A percentile compares a stretch with the other conserved stretches of the same genome.
Conservation (phyloP, 2,329 filamentous ascomycete species). For the Tympanopsis confertula region DNA sequence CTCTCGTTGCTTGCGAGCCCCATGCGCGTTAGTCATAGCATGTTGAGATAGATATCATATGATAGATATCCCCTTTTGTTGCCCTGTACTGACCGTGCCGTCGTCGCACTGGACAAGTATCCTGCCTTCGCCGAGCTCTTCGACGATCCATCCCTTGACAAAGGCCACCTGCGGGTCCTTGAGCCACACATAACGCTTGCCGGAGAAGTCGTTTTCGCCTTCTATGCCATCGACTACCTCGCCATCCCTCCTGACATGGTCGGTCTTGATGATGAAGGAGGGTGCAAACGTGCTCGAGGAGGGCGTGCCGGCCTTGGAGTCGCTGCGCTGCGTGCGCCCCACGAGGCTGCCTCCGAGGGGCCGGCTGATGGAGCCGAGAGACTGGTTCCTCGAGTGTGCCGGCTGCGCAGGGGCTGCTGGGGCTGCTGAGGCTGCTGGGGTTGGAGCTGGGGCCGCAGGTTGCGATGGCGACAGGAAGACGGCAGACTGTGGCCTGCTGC, state of each 20-base stretch:
- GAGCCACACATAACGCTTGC: constrained; percentile 96
- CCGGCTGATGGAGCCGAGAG: constrained; percentile 40
- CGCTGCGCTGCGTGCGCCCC: constrained; percentile 30
- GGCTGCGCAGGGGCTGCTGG: constrained; percentile 23
- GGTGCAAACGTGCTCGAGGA: constrained; percentile 81
- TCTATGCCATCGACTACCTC: constrained; percentile 65
- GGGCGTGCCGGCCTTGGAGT: constrained; percentile 54
- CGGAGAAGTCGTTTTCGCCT: constrained; percentile 97
- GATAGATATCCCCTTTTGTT: too few relatives aligned
- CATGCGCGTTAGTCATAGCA: neutral
- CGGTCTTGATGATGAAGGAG: constrained; percentile 86
- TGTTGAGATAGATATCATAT: neutral
- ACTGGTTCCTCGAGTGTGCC: constrained; percentile 58
- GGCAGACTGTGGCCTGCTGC: constrained; percentile 62
- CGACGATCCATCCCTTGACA: constrained; percentile 81
- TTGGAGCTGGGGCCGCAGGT: constrained; percentile 22
- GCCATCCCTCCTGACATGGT: constrained; percentile 52
- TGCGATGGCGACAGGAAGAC: constrained; percentile 53
- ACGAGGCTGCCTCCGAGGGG: constrained; percentile 11
- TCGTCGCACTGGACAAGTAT: constrained; percentile 88
- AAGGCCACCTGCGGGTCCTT: constrained; percentile 80
- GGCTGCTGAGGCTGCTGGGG: constrained; percentile 11
- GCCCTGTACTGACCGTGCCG: constrained; percentile 54
- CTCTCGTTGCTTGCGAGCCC: constrained; percentile 61
- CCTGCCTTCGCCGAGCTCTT: constrained; percentile 59